Evolutionary conservation across 2,329 filamentous ascomycete genomes (phyloP).

Genomic region (Pseudopyricularia cyperi): DNA sequence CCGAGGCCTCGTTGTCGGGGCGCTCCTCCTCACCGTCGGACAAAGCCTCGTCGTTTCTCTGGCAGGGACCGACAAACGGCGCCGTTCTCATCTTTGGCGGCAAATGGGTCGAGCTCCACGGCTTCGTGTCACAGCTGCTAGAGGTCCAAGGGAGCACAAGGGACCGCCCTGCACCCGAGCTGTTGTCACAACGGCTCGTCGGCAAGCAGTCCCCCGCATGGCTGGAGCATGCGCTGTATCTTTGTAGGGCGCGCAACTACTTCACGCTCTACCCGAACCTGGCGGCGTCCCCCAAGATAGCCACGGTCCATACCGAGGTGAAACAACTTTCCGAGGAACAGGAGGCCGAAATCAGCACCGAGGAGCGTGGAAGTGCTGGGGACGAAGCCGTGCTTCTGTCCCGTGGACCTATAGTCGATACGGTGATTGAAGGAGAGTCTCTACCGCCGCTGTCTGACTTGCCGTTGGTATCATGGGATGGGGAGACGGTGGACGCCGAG

Average conservation of each 20-base stretch:
- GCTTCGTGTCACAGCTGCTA: constrained; percentile 57
- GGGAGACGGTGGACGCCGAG: constrained; percentile 26
- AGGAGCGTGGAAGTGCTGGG: constrained; percentile 9
- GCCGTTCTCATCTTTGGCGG: constrained; percentile 73
- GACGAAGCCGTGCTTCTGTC: constrained; percentile 21
- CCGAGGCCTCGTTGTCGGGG: constrained; percentile 2
- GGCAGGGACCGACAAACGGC: constrained; percentile 74
- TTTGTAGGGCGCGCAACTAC: constrained; percentile 67
- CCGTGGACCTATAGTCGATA: constrained; percentile 34
- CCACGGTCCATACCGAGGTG: constrained; percentile 68
- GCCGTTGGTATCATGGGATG: constrained; percentile 53
- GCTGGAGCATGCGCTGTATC: constrained; percentile 64
- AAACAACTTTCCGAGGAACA: constrained; percentile 61
- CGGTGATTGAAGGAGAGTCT: constrained; percentile 27
- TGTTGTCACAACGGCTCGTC: constrained; percentile 39
- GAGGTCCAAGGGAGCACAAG: constrained; percentile 20
- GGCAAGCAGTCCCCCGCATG: constrained; percentile 60
- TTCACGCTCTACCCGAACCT: constrained; percentile 65
- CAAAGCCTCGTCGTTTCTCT: constrained; percentile 53
- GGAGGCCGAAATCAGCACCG: constrained; percentile 13
- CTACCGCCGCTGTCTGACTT: constrained; percentile 32
- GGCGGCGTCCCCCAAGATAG: constrained; percentile 38
- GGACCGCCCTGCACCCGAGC: constrained; percentile 18
- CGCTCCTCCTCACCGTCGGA: constrained; percentile 10
- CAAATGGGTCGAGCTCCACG: constrained; percentile 77